phyloP scores from a whole-genome alignment of 805 yeast species.

The Jamesozyma jinghongensis region DNA sequence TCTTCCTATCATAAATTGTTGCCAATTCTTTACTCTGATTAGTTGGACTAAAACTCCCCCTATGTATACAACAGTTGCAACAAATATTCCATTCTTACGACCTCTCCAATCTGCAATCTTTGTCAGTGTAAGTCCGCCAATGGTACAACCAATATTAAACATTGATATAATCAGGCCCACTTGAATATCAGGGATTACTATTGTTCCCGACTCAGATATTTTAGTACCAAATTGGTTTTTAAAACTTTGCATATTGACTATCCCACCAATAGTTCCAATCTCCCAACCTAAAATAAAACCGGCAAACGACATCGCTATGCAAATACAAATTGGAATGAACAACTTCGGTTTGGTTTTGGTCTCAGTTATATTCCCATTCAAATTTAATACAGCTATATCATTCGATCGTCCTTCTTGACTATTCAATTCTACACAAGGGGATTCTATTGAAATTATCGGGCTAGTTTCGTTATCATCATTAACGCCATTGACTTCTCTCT shows the following conservation, averaged over 20 bases:
- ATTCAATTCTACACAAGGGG: background rate
- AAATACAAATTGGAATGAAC: slow-evolving; percentile 26
- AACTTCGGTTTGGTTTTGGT: slow-evolving; percentile 1
- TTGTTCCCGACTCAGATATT: background rate
- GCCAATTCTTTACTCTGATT: slow-evolving; percentile 44
- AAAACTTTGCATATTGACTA: slow-evolving; percentile 52
- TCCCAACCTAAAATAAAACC: slow-evolving; percentile 72
- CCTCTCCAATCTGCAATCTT: slow-evolving; percentile 53
- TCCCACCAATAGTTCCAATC: slow-evolving; percentile 69
- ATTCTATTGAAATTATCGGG: background rate
- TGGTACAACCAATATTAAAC: slow-evolving; percentile 62
- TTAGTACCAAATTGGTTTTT: slow-evolving; percentile 41
- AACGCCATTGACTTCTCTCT: no score
- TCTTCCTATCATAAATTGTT: slow-evolving; percentile 56
- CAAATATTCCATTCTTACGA: slow-evolving; percentile 49
- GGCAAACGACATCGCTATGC: slow-evolving; percentile 56
- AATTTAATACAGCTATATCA: no score
- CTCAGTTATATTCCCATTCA: background rate
- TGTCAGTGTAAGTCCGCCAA: slow-evolving; percentile 55
- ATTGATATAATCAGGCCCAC: slow-evolving; percentile 45
- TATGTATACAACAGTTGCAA: slow-evolving; percentile 46
- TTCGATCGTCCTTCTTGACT: background rate
- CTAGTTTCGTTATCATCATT: background rate
- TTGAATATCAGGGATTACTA: slow-evolving; percentile 31
- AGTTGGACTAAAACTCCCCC: slow-evolving; percentile 54